phyloP scores from a whole-genome alignment of 2,329 filamentous ascomycete species.

The Hymenoscyphus occultus region DNA sequence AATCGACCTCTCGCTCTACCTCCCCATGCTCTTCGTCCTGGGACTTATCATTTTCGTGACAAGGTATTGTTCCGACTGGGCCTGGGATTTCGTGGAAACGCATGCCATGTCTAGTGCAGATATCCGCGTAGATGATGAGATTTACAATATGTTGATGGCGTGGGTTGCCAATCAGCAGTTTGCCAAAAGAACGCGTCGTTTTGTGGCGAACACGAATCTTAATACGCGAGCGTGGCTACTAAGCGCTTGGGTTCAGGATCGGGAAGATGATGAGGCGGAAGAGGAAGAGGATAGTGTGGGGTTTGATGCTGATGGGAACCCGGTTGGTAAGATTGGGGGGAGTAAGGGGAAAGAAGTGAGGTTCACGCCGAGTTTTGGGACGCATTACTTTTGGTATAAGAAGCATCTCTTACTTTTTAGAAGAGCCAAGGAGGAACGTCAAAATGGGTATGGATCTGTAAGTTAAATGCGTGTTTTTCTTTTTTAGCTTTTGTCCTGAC shows the following conservation, averaged over 20 bases:
- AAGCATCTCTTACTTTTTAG: constrained; percentile 56
- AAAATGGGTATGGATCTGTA: constrained; percentile 32
- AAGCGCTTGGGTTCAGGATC: constrained; percentile 40
- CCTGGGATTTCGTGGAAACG: constrained; percentile 47
- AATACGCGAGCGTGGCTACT: constrained; percentile 49
- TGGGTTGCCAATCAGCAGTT: constrained; percentile 66
- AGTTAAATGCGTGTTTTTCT: not conserved
- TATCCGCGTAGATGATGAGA: constrained; percentile 66
- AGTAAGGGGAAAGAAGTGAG: constrained; percentile 41
- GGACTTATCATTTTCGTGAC: constrained; percentile 50
- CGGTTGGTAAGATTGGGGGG: constrained; percentile 33
- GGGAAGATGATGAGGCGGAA: constrained; percentile 47
- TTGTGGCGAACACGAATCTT: constrained; percentile 63
- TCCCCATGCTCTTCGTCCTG: constrained; percentile 53
- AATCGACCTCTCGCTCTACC: constrained; percentile 60
- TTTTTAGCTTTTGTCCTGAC: not conserved
- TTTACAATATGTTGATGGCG: constrained; percentile 69
- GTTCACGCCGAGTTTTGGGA: constrained; percentile 67
- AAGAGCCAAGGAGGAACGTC: constrained; percentile 48
- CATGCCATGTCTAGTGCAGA: constrained; percentile 65
- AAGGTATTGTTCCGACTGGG: constrained; percentile 50
- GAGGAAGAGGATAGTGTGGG: constrained; percentile 38
- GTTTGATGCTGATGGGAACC: constrained; percentile 29
- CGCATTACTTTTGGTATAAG: constrained; percentile 67
- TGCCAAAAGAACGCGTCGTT: constrained; percentile 55